Conservation (phyloP, 1,139 yeast genomes). For the Candida glucosophila region DNA sequence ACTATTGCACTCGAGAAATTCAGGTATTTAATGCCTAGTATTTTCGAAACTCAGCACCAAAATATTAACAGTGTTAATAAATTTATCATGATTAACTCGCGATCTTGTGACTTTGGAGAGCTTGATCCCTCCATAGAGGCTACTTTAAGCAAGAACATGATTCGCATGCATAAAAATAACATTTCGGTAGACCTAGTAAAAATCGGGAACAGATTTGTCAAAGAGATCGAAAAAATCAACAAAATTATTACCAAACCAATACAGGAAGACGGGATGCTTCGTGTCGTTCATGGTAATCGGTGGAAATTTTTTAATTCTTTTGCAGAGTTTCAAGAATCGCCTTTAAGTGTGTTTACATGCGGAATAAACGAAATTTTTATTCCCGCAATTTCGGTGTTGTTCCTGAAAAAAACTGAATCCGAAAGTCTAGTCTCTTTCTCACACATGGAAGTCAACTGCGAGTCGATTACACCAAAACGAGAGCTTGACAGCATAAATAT, state of each 20-base stretch:
- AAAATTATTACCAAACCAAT: conserved; percentile 5
- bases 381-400: no score
- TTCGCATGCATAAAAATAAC: conserved; percentile 2
- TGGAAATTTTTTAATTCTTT: conserved; percentile 14
- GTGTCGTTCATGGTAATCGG: conserved; percentile 12
- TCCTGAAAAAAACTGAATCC: no score
- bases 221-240: conserved; percentile 12
- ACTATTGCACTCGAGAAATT: conserved; percentile 21
- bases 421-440: no score
- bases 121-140: conserved; percentile 2
- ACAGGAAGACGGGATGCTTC: conserved; percentile 2
- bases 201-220: conserved; percentile 13
- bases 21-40: conserved; percentile 21
- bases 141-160: conserved; percentile 1
- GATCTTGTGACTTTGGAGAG: conserved; percentile 7
- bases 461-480: no score
- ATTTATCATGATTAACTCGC: conserved; percentile 17
- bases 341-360: conserved; percentile 2
- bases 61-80: conserved; percentile 15
- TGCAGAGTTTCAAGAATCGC: conserved; percentile 10
- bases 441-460: no score
- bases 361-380: neutral
- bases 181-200: conserved; percentile 7
- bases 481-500: no score
- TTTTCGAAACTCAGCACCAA: no score